phyloP scores from a whole-genome alignment of 768 basidiomycete genomes.

The Lactarius quietus region DNA sequence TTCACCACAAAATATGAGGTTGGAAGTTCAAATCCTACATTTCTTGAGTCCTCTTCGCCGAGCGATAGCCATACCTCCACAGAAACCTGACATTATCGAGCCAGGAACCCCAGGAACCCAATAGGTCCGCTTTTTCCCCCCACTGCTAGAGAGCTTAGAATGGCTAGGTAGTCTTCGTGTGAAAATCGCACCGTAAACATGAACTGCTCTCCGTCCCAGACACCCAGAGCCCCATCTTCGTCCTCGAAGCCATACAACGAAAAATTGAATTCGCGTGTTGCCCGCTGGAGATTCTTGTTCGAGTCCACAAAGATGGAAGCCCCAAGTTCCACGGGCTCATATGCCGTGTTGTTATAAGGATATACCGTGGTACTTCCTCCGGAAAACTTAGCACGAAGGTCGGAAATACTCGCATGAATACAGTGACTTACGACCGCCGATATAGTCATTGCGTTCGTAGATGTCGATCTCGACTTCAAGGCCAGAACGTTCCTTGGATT shows the following conservation, averaged over 20 bases:
- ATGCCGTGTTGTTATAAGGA: conserved; percentile 58
- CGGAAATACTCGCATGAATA: neutral
- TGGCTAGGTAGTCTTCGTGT: neutral
- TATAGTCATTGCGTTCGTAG: conserved; percentile 69
- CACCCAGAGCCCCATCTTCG: conserved; percentile 52
- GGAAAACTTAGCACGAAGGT: conserved; percentile 4
- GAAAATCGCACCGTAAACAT: conserved; percentile 52
- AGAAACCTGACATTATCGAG: conserved; percentile 15
- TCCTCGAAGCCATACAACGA: conserved; percentile 45
- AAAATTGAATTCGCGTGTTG: conserved; percentile 76
- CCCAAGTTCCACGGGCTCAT: conserved; percentile 74
- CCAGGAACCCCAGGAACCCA: conserved; percentile 19
- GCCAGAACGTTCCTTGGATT: conserved; percentile 67
- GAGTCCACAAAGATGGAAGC: conserved; percentile 81
- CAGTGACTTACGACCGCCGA: conserved; percentile 76
- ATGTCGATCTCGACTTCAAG: conserved; percentile 77
- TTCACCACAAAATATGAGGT: no score
- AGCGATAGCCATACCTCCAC: conserved; percentile 18
- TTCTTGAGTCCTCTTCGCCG: conserved; percentile 7
- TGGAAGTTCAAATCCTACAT: conserved; percentile 14
- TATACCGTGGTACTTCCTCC: conserved; percentile 75
- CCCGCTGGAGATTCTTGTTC: conserved; percentile 71
- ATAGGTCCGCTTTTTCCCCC: neutral
- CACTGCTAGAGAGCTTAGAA: neutral
- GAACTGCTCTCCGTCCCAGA: conserved; percentile 83